Percentiles rank a stretch among this genome's conserved stretches.
phyloP scores from a whole-genome alignment of 2,329 filamentous ascomycete genomes.

The Trichoderma sp. region DNA sequence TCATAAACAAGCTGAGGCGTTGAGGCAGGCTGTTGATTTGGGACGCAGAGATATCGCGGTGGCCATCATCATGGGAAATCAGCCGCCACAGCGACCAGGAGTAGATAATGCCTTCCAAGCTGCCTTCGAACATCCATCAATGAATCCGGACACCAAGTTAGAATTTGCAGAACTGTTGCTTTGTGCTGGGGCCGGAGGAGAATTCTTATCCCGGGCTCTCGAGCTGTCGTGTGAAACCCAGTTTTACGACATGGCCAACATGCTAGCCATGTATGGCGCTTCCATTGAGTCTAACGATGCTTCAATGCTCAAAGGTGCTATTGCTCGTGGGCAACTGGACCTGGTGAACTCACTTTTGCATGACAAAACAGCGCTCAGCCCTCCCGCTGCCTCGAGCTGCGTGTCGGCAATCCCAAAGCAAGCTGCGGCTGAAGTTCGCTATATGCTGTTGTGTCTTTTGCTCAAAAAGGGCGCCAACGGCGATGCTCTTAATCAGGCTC shows the following conservation, averaged over 20 bases:
- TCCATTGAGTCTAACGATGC: constrained; percentile 60
- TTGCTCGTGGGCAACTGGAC: constrained; percentile 50
- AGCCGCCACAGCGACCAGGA: constrained; percentile 53
- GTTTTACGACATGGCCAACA: constrained; percentile 58
- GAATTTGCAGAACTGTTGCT: constrained; percentile 60
- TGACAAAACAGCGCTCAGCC: constrained; percentile 49
- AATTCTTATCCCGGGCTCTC: constrained; percentile 53
- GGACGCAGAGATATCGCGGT: constrained; percentile 59
- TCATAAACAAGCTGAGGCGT: constrained; percentile 55
- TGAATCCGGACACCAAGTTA: constrained; percentile 55
- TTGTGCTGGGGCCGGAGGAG: constrained; percentile 60
- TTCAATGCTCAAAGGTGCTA: constrained; percentile 52
- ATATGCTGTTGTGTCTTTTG: constrained; percentile 50
- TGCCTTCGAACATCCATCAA: constrained; percentile 51
- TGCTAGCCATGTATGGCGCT: constrained; percentile 58
- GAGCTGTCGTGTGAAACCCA: constrained; percentile 53
- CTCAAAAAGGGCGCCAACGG: constrained; percentile 57
- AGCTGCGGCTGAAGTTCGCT: constrained; percentile 50
- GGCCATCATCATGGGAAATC: constrained; percentile 57
- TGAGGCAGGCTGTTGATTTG: constrained; percentile 54
- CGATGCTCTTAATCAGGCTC: constrained; percentile 50
- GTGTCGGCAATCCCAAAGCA: constrained; percentile 54
- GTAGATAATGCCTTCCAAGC: constrained; percentile 56
- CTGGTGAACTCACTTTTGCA: constrained; percentile 53
- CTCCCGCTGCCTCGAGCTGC: constrained; percentile 54